phyloP scores from a whole-genome alignment of 2,329 filamentous ascomycete species.

The Pseudogymnoascus sp. region DNA sequence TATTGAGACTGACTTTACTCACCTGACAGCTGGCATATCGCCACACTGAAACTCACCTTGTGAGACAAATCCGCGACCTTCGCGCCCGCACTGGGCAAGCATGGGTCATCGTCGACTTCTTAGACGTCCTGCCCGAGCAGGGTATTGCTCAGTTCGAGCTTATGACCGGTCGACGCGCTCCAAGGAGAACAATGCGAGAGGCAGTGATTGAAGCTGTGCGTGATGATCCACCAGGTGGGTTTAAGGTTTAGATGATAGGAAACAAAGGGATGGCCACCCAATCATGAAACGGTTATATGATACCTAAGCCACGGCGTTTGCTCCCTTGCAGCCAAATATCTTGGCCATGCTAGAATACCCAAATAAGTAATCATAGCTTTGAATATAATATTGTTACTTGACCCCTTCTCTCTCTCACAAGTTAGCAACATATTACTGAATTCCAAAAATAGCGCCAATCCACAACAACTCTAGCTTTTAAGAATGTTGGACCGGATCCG shows the following conservation, averaged over 20 bases:
- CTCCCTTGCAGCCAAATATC: neutral
- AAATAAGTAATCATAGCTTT: neutral
- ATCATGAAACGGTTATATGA: neutral
- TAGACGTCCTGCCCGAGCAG: constrained; percentile 68
- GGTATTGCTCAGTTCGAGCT: constrained; percentile 73
- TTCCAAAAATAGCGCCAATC: neutral
- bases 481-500: neutral
- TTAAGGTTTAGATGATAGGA: neutral
- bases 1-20: neutral
- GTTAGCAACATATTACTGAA: neutral
- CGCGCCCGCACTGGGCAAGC: constrained; percentile 36
- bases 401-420: neutral
- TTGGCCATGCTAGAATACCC: neutral
- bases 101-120: constrained; percentile 67
- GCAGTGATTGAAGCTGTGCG: constrained; percentile 39
- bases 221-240: neutral
- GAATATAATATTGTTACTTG: neutral
- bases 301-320: neutral
- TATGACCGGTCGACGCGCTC: constrained; percentile 64
- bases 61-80: constrained; percentile 54
- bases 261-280: neutral
- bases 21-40: constrained; percentile 48
- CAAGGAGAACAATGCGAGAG: constrained; percentile 60
- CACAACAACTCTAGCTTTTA: neutral
- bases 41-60: constrained; percentile 59